phyloP scores from a whole-genome alignment of 2,329 filamentous ascomycete genomes.

The Lachnellula arida region DNA sequence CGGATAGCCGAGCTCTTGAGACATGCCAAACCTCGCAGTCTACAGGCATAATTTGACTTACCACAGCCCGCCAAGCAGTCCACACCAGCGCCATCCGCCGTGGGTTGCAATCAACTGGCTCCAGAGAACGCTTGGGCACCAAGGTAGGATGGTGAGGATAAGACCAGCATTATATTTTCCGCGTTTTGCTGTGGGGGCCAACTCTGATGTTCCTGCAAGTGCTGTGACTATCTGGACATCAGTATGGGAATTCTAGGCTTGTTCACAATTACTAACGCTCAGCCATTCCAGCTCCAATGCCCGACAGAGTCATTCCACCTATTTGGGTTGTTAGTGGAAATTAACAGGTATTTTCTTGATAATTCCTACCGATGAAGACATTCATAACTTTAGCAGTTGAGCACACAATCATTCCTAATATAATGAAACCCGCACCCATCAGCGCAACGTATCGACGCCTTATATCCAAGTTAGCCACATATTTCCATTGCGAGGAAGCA shows the following conservation, averaged over 20 bases:
- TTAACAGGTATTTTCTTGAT: background rate
- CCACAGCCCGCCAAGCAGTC: constrained; percentile 47
- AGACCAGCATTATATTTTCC: constrained; percentile 56
- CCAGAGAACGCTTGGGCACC: constrained; percentile 56
- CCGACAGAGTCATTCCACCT: constrained; percentile 51
- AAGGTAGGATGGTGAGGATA: constrained; percentile 57
- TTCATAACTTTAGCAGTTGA: constrained; percentile 56
- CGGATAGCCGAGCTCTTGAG: too few species aligned
- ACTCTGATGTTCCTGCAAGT: constrained; percentile 61
- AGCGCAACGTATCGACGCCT: constrained; percentile 52
- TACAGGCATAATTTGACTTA: too few species aligned
- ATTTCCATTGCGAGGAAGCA: background rate
- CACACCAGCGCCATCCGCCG: constrained; percentile 49
- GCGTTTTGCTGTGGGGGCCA: constrained; percentile 60
- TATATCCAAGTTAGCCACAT: background rate
- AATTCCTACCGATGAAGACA: constrained; percentile 50
- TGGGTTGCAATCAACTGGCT: constrained; percentile 50
- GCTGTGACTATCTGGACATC: constrained; percentile 46
- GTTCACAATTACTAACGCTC: constrained; percentile 36
- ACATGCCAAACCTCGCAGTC: too few species aligned
- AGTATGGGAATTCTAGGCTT: background rate
- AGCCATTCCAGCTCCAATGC: constrained; percentile 61
- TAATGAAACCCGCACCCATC: constrained; percentile 47
- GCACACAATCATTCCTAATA: constrained; percentile 56
- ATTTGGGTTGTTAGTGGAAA: background rate